phyloP scores from a whole-genome alignment of 345 rosid genomes.

The Populus nigra region DNA sequence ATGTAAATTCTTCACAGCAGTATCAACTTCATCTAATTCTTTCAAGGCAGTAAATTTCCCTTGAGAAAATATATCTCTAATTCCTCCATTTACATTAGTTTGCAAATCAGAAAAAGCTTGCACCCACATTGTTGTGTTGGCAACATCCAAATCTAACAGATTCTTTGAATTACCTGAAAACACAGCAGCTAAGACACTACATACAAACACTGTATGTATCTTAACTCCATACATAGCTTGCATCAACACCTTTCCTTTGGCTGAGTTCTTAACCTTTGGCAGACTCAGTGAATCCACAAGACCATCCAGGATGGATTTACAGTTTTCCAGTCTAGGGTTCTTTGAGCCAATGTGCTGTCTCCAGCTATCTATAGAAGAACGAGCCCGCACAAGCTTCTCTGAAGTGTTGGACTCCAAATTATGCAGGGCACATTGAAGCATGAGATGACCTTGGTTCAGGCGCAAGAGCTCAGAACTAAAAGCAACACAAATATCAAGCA shows the following conservation, averaged over 20 bases:
- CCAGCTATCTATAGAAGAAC: conserved; percentile 76
- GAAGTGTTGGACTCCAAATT: conserved; percentile 53
- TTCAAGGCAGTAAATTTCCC: conserved; percentile 46
- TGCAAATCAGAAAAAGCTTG: conserved; percentile 56
- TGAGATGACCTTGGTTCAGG: conserved; percentile 75
- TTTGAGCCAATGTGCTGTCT: conserved; percentile 56
- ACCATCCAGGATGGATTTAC: conserved; percentile 50
- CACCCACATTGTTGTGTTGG: conserved; percentile 55
- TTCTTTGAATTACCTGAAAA: conserved; percentile 63
- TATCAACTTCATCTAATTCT: conserved; percentile 64
- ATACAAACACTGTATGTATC: conserved; percentile 69
- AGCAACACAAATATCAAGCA: conserved; percentile 74
- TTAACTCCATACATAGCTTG: conserved; percentile 83
- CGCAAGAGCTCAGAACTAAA: conserved; percentile 77
- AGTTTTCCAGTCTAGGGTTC: conserved; percentile 62
- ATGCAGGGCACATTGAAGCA: conserved; percentile 65
- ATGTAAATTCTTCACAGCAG: conserved; percentile 52
- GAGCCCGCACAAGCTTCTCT: conserved; percentile 45
- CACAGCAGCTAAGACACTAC: conserved; percentile 68
- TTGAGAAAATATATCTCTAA: conserved; percentile 41
- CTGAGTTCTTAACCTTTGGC: conserved; percentile 86
- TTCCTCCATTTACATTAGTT: conserved; percentile 45
- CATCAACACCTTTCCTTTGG: conserved; percentile 88
- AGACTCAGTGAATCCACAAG: conserved; percentile 53
- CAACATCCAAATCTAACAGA: conserved; percentile 50